Evolutionary conservation across 208 protist species (phyloP).

Genomic region (Leishmania lainsoni): DNA sequence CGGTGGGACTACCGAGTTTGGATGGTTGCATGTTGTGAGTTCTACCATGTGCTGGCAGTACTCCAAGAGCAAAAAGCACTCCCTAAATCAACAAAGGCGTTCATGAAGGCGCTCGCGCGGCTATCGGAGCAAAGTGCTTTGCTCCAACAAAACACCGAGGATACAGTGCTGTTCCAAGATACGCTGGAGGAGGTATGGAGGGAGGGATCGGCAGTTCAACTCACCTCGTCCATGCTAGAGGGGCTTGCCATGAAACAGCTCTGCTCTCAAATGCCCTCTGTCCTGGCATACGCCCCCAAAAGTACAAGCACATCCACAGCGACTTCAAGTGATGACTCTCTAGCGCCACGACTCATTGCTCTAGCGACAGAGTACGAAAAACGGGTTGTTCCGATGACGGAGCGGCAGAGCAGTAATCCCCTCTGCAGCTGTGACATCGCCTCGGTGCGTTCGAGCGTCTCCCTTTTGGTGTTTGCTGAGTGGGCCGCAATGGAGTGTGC

Average conservation of each 20-base stretch:
- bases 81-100: slow-evolving; percentile 25
- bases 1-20: slow-evolving; percentile 59
- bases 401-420: slow-evolving; percentile 14
- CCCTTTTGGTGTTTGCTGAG: slow-evolving; percentile 53
- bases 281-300: not conserved
- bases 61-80: slow-evolving; percentile 48
- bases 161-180: not conserved
- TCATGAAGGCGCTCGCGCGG: slow-evolving; percentile 26
- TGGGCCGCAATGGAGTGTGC: slow-evolving; percentile 46
- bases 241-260: slow-evolving; percentile 15
- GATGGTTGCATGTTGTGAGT: slow-evolving; percentile 63
- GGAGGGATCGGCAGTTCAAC: slow-evolving; percentile 6
- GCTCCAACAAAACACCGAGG: not conserved
- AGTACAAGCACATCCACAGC: not conserved
- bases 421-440: not conserved
- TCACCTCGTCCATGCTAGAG: slow-evolving; percentile 19
- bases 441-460: slow-evolving; percentile 7
- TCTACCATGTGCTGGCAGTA: slow-evolving; percentile 54
- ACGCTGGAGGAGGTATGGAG: slow-evolving; percentile 13
- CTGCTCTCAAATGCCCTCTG: slow-evolving; percentile 15
- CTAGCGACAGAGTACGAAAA: slow-evolving; percentile 25
- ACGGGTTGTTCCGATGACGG: slow-evolving; percentile 3
- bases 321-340: not conserved
- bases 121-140: slow-evolving; percentile 3
- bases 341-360: slow-evolving; percentile 6